Base-by-base conservation (phyloP, 1,139 yeast species). In the Suhomyces bolitotheri region DNA sequence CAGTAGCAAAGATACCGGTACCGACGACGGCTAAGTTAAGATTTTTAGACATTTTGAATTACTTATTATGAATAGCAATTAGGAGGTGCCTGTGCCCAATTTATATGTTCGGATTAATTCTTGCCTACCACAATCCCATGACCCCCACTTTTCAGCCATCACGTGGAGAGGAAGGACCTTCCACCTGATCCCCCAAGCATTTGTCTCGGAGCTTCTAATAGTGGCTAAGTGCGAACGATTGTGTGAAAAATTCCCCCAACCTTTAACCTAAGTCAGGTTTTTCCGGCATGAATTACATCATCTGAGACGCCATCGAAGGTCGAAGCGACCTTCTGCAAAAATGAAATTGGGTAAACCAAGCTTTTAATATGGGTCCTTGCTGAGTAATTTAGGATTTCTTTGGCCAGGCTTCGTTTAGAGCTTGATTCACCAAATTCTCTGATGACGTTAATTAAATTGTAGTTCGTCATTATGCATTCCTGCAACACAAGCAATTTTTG, bases 1-100 rank as follows among this genome's bases (percentile, higher is more conserved):
- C 87, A 21, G 79, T 78, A 44, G 97, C 97, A 56, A 89, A 90
- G 53, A 90, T 86, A 46, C 96, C 96, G 2, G 97, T 89, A 42
- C 96, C 96, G 38, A 88, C 78, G 37, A 88, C 66, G 37, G 94
- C 96, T 36, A 87, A 74, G 54, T 77, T 81, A 39, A 79, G 56
- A 33, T 35, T 29, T 29, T 33, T 33, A 30, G 48, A 31, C 47
- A 45, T 45, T 20, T 9, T 37, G n/a, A n/a, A n/a, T n/a, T n/a
- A n/a, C n/a, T n/a, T 10, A 13, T n/a, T 9, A 12, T 17, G 28
- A 25, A 16, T 26, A 4, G 20, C 7, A n/a, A 24, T 24, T 7
- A 19, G 7, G 7, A 19, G 8, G 9, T 19, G 7, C 7, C 7
- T 19, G 8, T 9, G 21, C n/a, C n/a, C n/a, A n/a, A n/a, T n/a